These are phyloP conservation scores for Cadophora luteo-olivacea DNA, from an alignment of 2,329 filamentous ascomycete genomes.

Conservation along the genomic window DNA sequence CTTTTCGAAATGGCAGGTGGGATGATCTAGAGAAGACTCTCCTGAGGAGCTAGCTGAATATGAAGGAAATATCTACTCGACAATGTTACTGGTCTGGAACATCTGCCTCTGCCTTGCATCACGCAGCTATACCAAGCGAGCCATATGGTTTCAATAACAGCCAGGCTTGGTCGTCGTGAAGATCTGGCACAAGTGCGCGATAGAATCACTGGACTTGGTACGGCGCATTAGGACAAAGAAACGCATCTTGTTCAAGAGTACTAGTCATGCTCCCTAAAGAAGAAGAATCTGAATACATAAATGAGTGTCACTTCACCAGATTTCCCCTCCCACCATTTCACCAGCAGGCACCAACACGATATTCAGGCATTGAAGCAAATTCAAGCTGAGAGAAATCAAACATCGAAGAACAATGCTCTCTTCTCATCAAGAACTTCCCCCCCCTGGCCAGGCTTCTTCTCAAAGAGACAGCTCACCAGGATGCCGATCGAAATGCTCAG, in stretches of 20 bases:
- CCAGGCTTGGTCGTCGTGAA: neutral
- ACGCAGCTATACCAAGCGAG: neutral
- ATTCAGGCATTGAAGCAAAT: too few relatives aligned
- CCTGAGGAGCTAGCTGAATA: conserved; percentile 1
- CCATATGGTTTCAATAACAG: neutral
- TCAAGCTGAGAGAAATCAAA: neutral
- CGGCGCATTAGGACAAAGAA: neutral
- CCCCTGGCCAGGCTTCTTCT: neutral
- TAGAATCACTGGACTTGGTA: neutral
- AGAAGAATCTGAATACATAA: too few relatives aligned
- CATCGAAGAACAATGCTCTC: neutral
- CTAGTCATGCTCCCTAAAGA: neutral
- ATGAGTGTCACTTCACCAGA: too few relatives aligned
- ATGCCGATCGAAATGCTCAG: conserved; percentile 1
- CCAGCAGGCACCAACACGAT: too few relatives aligned
- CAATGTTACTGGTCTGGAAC: too few relatives aligned
- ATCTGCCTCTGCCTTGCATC: neutral
- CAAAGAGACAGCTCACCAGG: neutral
- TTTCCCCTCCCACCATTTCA: too few relatives aligned
- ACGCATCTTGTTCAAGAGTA: neutral
- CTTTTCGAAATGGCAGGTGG: conserved; percentile 45
- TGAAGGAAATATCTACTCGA: too few relatives aligned
- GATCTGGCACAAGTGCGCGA: neutral
- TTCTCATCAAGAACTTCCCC: neutral
- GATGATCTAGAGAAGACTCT: conserved; percentile 39